Percentiles rank a stretch among this genome's conserved stretches.
phyloP scores from a whole-genome alignment of 805 yeast species.

The Starmerella apicola region DNA sequence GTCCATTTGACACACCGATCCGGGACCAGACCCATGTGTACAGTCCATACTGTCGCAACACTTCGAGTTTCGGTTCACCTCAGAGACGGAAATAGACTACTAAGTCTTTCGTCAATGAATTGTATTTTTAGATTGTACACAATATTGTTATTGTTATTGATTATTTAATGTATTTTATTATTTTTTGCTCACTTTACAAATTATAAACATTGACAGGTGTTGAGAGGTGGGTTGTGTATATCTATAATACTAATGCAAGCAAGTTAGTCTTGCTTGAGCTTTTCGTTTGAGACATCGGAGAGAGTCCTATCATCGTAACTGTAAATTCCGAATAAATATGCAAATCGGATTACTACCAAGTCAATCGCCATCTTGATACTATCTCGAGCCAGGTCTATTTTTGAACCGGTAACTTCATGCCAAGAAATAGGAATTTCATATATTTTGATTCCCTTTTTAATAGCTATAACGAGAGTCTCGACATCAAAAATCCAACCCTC shows the following conservation, averaged over 20 bases:
- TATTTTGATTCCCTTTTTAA: constrained; percentile 52
- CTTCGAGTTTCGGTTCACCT: constrained; percentile 19
- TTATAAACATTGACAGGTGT: no score
- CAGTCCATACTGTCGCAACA: constrained; percentile 20
- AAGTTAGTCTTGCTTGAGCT: neutral
- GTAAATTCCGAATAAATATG: constrained; percentile 77
- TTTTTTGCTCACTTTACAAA: neutral
- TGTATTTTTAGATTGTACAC: no score
- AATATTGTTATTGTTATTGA: no score
- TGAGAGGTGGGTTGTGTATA: no score
- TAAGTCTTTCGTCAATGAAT: no score
- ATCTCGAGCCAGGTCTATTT: constrained; percentile 83
- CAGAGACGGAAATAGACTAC: neutral
- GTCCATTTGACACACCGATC: constrained; percentile 24
- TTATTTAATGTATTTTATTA: neutral
- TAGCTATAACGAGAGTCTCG: constrained; percentile 72
- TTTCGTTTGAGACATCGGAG: neutral
- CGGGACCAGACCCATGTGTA: constrained; percentile 22
- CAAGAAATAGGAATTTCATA: constrained; percentile 79
- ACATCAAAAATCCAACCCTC: constrained; percentile 99
- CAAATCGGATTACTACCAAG: constrained; percentile 76
- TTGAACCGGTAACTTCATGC: constrained; percentile 96
- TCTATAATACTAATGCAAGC: no score
- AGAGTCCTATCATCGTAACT: neutral
- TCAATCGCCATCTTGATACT: constrained; percentile 89